Evolutionary conservation across 2,329 filamentous ascomycete genomes (phyloP), one percentile per base, ranked within the genome.

Genomic region (Lasiodiplodia hormozganensis): DNA sequence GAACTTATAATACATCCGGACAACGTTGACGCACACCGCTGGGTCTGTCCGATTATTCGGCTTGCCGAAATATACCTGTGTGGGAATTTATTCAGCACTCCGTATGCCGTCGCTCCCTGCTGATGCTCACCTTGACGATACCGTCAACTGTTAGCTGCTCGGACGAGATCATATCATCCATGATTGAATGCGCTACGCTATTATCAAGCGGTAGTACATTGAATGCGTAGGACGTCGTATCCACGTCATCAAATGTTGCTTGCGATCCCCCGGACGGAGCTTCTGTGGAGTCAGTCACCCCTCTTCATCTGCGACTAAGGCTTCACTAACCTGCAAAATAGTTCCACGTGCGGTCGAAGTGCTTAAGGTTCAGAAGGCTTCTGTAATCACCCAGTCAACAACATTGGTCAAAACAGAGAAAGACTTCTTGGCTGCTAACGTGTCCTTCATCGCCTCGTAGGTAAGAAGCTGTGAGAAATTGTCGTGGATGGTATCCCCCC

Each of bases 11-110:
- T 79, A 80, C 52, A 72, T 73, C 16, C 71, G 72, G 12, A 80
- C 70, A 1, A 79, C 74, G 49, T 81, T 81, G 51, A 72, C 70
- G 58, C 76, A 73, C 16, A 80, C 76, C 8, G 77, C 71, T 1
- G 74, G 69, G 47, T 76, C 74, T 28, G 73, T 68, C 43, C 78
- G 76, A 5, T 72, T 73, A 23, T 72, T 71, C 3, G 65, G 67
- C 12, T 58, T 65, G 68, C 75, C 73, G 52, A 78, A 79, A 70
- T 80, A 80, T 2, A 73, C 74, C 73, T 79, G 65, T 79, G 65
- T 43, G 8, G 7, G 7, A 40, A 18, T 4, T 43, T 21, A 12
- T 11, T 62, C 10, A 51, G 40, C 6, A n/a, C 47, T 21, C 10
- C 4, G 11, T 47, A 11, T 16, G 25, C 7, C 43, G 0, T n/a